A percentile compares a stretch with the other conserved stretches of the same genome.
Conservation (phyloP, 1,284 basidiomycete species). For the Sporisorium graminicola region DNA sequence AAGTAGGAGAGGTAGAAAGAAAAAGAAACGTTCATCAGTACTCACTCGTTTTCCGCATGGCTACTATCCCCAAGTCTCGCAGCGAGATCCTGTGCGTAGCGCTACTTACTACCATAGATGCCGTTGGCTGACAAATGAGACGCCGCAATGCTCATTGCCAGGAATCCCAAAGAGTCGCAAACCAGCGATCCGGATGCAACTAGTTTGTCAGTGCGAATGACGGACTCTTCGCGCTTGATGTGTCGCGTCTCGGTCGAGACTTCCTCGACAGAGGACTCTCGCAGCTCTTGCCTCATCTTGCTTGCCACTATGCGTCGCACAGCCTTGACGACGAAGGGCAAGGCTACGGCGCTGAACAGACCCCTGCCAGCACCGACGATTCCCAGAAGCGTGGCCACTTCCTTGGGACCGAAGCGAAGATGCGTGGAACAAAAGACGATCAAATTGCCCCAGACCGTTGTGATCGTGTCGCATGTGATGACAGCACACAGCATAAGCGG, state of each 20-base stretch:
- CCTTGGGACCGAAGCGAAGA: constrained; percentile 30
- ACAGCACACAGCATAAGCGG: constrained; percentile 27
- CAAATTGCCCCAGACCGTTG: constrained; percentile 26
- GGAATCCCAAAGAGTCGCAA: constrained; percentile 21
- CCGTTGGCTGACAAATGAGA: constrained; percentile 11
- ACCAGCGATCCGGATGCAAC: constrained; percentile 23
- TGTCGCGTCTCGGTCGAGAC: constrained; percentile 4
- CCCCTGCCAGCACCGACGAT: constrained; percentile 26
- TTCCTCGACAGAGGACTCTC: constrained; percentile 1
- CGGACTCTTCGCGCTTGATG: constrained; percentile 33
- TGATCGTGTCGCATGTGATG: constrained; percentile 27
- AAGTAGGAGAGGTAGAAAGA: background rate
- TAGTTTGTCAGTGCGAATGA: constrained; percentile 32
- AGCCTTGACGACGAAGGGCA: constrained; percentile 23
- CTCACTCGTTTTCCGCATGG: too few species aligned
- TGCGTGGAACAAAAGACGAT: constrained; percentile 41
- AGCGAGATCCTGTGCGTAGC: background rate
- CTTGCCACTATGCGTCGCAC: constrained; percentile 24
- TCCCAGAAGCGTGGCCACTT: constrained; percentile 26
- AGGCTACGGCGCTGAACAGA: constrained; percentile 17
- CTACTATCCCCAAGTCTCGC: too few species aligned
- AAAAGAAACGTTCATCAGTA: background rate
- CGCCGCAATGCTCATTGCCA: constrained; percentile 34
- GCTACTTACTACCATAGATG: constrained; percentile 35
- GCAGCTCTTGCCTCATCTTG: constrained; percentile 26